Evolutionary conservation across 495 filamentous ascomycete genomes (phyloP), one percentile per base, ranked within the genome.

Genomic region (Penicillium fimorum): DNA sequence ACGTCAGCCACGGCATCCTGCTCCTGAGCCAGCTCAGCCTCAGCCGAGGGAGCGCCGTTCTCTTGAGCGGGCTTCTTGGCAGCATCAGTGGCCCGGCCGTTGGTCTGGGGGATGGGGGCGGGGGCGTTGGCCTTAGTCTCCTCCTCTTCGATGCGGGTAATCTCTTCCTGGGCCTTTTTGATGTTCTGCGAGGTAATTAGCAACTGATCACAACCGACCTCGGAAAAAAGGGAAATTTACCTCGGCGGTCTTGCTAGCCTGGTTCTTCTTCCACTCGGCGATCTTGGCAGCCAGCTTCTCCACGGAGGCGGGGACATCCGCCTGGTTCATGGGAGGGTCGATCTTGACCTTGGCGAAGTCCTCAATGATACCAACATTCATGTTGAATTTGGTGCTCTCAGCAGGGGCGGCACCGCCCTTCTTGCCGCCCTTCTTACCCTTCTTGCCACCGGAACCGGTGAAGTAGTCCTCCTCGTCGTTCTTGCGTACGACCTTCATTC

Each of bases 211-310:
- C 2, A 27, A 43, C 64, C 57, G 51, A 49, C n/a, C 2, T 7
- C 10, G 4, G 55, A 33, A 30, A 52, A 54, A 9, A 29, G 2
- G 29, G 15, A 45, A 66, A 64, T 78, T 83, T 73, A 97, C 94
- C 82, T 91, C 87, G 58, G 88, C 84, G n/a, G 94, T 99, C 79
- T 96, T 90, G 53, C 82, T 79, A 35, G 89, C 83, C 76, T 97
- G 93, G 73, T 95, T 88, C 40, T 85, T 79, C 81, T 96, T 96
- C 90, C 93, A 99, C 62, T 87, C 82, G n/a, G 85, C 87, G 38
- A 96, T 78, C 80, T 97, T 97, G 56, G 82, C 88, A 69, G 91
- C 91, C 62, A 97, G 80, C 79, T 96, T 93, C 81, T 96, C 91
- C 12, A 89, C 72, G 3, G 82, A 82, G 42, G 77, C 78, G 9